phyloP scores from a whole-genome alignment of 176 grass and related monocot species.

The Cenchrus fungigraminus region DNA sequence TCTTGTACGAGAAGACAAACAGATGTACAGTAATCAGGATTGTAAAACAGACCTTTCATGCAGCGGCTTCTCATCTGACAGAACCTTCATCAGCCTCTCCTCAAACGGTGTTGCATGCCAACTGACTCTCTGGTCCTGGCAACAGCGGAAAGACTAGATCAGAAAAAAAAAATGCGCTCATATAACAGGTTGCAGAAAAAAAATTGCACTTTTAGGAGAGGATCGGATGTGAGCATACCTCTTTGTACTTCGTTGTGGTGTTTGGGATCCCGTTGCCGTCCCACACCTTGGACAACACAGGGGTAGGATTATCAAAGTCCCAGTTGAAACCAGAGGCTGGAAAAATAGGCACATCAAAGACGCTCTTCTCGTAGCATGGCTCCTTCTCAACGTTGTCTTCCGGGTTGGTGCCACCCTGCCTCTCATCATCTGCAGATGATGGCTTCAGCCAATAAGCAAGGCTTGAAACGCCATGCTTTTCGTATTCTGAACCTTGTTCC shows the following conservation, averaged over 20 bases:
- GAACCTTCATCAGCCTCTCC: conserved; percentile 78
- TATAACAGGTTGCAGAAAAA: not conserved
- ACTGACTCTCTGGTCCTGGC: conserved; percentile 70
- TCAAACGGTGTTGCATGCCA: conserved; percentile 92
- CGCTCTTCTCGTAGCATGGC: not conserved
- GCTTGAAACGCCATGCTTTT: conserved; percentile 47
- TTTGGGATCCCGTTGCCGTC: conserved; percentile 89
- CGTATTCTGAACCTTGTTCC: conserved; percentile 36
- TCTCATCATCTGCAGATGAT: conserved; percentile 25
- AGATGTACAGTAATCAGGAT: not conserved
- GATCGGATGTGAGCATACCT: conserved; percentile 54
- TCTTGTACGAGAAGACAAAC: not conserved
- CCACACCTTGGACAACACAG: conserved; percentile 47
- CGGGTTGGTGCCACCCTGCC: not conserved
- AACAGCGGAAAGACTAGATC: not conserved
- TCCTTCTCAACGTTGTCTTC: not conserved
- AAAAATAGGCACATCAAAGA: conserved; percentile 56
- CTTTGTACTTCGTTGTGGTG: conserved; percentile 83
- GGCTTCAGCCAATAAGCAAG: conserved; percentile 67
- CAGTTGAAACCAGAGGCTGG: conserved; percentile 47
- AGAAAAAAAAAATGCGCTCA: not conserved
- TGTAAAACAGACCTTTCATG: conserved; percentile 57
- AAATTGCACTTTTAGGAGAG: not conserved
- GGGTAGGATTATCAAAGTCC: conserved; percentile 43
- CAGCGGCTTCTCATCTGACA: conserved; percentile 66